phyloP scores from a whole-genome alignment of 2,329 filamentous ascomycete species.

The Ophiocordyceps camponoti-saundersi region DNA sequence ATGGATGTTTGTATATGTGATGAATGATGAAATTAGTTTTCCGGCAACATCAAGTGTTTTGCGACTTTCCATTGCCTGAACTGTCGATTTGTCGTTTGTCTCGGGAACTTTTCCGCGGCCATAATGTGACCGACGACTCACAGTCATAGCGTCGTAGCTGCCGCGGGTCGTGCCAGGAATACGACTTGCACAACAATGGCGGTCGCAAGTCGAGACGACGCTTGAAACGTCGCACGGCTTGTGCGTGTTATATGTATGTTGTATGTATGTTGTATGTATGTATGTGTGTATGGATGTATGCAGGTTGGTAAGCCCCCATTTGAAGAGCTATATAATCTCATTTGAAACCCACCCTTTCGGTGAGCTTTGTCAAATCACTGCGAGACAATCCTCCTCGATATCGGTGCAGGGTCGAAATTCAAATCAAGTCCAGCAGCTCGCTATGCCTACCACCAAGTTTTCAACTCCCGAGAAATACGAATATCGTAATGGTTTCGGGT shows the following conservation, averaged over 20 bases:
- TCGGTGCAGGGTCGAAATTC: not conserved
- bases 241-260: too few relatives aligned
- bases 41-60: too few relatives aligned
- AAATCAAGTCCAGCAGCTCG: not conserved
- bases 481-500: slow-evolving; percentile 1
- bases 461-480: not conserved
- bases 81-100: not conserved
- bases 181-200: not conserved
- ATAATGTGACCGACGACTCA: too few relatives aligned
- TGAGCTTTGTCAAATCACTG: not conserved
- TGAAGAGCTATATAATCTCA: not conserved
- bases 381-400: not conserved
- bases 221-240: not conserved
- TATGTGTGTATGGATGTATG: too few relatives aligned
- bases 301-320: too few relatives aligned
- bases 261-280: too few relatives aligned
- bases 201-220: not conserved
- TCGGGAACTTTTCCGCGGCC: not conserved
- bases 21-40: not conserved
- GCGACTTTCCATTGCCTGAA: too few relatives aligned
- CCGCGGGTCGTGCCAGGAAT: not conserved
- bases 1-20: not conserved
- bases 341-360: not conserved
- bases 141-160: not conserved
- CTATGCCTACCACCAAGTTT: not conserved